These are phyloP conservation scores for Termitomyces sp. DNA, from an alignment of 768 basidiomycete species.

Conservation along the genomic window DNA sequence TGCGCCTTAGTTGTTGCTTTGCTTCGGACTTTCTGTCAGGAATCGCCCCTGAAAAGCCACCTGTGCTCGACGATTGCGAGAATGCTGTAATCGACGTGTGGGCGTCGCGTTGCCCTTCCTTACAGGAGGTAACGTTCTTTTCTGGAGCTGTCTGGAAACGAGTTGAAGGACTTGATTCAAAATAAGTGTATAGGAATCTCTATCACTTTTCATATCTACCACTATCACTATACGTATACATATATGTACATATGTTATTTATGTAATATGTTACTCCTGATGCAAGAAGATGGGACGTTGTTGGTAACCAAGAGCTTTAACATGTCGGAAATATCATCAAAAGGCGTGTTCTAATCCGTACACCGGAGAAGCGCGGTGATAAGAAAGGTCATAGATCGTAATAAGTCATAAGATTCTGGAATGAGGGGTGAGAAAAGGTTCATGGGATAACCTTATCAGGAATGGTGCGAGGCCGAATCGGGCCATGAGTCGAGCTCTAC, in stretches of 20 bases:
- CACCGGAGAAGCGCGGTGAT: neutral
- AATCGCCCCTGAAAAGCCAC: neutral
- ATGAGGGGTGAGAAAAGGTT: neutral
- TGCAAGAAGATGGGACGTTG: neutral
- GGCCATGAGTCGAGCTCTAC: neutral
- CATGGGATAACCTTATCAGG: neutral
- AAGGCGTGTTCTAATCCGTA: neutral
- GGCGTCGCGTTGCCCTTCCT: conserved; percentile 20
- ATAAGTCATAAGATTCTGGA: neutral
- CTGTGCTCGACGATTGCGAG: conserved; percentile 10
- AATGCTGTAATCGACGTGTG: conserved; percentile 16
- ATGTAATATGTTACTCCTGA: neutral
- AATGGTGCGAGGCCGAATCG: neutral
- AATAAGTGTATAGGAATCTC: neutral
- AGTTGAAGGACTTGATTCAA: neutral
- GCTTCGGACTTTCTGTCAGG: conserved; percentile 3
- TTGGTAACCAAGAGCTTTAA: neutral
- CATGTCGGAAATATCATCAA: neutral
- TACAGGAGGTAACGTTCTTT: conserved; percentile 20
- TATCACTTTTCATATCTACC: too few relatives aligned
- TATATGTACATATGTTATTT: neutral
- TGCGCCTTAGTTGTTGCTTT: conserved; percentile 21
- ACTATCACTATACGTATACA: neutral
- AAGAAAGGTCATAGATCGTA: neutral
- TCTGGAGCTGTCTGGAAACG: conserved; percentile 21